Evolutionary conservation across 2,329 filamentous ascomycete species (phyloP), one percentile per base, ranked within the genome.

Genomic region (Xylariaceae sp.): DNA sequence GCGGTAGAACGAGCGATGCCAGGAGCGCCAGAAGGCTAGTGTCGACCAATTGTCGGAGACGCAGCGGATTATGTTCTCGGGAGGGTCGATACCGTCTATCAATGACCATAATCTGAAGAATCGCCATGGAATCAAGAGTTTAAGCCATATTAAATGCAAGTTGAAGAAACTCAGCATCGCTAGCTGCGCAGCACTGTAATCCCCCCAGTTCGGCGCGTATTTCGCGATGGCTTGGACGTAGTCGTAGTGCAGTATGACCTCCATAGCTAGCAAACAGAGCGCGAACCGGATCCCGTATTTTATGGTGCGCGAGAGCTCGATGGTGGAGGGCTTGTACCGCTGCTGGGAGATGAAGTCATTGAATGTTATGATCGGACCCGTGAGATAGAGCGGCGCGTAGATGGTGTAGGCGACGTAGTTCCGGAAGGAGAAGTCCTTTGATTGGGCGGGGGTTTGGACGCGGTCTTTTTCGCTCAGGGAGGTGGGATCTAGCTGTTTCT

Each of bases 61-160:
- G 72, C 95, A 99, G 61, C 94, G 89, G 49, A 97, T 83, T 90
- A 99, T 97, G 74, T 99, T 99, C 73, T 99, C 94, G 0, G 94
- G 93, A 0, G 94, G 90, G 66, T 99, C 94, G 61, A 99, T 84
- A 55, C 89, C 90, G 68, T 99, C 94, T 14, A 92, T 68, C 4
- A 99, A 80, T 0, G 90, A 80, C 94, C 94, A 99, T n/a, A 99
- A 83, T 5, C 95, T 89, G 81, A 97, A 97, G 69, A 97, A 87
- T n/a, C 94, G 88, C 92, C 93, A 99, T 1, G 94, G 94, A 7
- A 99, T 83, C 5, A 99, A 84, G 1, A 99, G 84, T 70, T 99
- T 99, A 43, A 99, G 80, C 95, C 95, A 99, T 69, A 99, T 95
- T 67, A 97, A 84, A 73, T 96, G 90, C 12, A 99, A 84, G 71